These are phyloP conservation scores for Bipolaris gigantea DNA, from an alignment of 2,329 filamentous ascomycete species.

Conservation along the genomic window DNA sequence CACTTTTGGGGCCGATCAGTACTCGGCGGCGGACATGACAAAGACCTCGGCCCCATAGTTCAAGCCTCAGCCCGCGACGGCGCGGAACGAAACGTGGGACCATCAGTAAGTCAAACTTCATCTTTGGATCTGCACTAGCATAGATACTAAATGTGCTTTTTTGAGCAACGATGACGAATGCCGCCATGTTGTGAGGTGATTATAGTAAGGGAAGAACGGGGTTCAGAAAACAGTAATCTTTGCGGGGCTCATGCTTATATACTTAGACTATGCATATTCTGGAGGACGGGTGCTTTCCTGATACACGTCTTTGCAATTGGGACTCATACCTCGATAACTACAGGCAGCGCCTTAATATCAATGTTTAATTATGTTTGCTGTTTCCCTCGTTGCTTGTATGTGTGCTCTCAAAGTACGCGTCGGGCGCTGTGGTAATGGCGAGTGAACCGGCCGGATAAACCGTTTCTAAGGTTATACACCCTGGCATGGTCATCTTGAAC, in stretches of 20 bases:
- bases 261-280: not conserved
- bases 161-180: too few relatives aligned
- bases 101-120: not conserved
- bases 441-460: too few relatives aligned
- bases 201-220: not conserved
- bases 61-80: not conserved
- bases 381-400: too few relatives aligned
- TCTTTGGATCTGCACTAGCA: not conserved
- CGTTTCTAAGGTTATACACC: too few relatives aligned
- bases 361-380: too few relatives aligned
- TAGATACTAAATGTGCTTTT: not conserved
- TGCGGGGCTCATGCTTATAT: not conserved
- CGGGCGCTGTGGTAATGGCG: too few relatives aligned
- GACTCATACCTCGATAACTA: not conserved
- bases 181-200: not conserved
- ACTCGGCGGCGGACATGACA: conserved; percentile 42
- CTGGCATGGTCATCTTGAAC: too few relatives aligned
- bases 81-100: not conserved
- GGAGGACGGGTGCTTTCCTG: not conserved
- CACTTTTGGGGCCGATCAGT: conserved; percentile 61
- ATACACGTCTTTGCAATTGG: not conserved
- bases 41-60: conserved; percentile 14
- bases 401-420: too few relatives aligned
- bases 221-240: not conserved
- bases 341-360: too few relatives aligned